A percentile compares a stretch with the other conserved stretches of the same genome.
Evolutionary conservation across 1,284 basidiomycete species (phyloP).

Genomic region (Lentinula novae-zelandiae): DNA sequence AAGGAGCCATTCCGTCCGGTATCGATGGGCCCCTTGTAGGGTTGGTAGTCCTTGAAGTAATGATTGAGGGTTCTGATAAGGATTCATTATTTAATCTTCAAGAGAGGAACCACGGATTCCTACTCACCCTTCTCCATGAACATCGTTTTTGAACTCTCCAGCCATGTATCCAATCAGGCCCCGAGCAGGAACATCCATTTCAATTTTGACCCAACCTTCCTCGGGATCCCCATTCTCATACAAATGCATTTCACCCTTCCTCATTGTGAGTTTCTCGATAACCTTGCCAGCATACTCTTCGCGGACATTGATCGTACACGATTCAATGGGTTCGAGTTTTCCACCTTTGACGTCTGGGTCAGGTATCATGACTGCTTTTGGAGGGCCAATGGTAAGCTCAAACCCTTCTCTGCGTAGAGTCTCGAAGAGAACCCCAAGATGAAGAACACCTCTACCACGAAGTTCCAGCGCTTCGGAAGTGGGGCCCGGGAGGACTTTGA

Average conservation of each 20-base stretch:
- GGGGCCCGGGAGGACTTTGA: constrained; percentile 43
- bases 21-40: constrained; percentile 36
- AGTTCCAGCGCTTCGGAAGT: constrained; percentile 45
- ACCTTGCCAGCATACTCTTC: constrained; percentile 42
- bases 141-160: constrained; percentile 46
- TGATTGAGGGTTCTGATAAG: constrained; percentile 38
- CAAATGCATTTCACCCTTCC: constrained; percentile 41
- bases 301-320: constrained; percentile 36
- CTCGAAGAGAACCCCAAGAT: constrained; percentile 44
- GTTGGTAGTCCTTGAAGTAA: constrained; percentile 43
- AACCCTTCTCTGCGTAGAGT: constrained; percentile 43
- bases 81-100: background rate
- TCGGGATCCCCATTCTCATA: constrained; percentile 29
- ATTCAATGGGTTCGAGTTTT: constrained; percentile 40
- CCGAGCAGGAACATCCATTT: constrained; percentile 42
- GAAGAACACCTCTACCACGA: constrained; percentile 43
- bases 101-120: background rate
- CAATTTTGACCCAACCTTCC: constrained; percentile 39
- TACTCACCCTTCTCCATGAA: constrained; percentile 41
- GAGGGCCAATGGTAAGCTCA: constrained; percentile 40
- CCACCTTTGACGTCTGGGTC: constrained; percentile 26
- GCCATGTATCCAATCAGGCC: constrained; percentile 47
- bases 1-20: constrained; percentile 42
- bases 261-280: constrained; percentile 43
- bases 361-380: constrained; percentile 45